A percentile compares a stretch with the other conserved stretches of the same genome.
phyloP scores from a whole-genome alignment of 2,329 filamentous ascomycete genomes.

The Atkinsonella hypoxylon region DNA sequence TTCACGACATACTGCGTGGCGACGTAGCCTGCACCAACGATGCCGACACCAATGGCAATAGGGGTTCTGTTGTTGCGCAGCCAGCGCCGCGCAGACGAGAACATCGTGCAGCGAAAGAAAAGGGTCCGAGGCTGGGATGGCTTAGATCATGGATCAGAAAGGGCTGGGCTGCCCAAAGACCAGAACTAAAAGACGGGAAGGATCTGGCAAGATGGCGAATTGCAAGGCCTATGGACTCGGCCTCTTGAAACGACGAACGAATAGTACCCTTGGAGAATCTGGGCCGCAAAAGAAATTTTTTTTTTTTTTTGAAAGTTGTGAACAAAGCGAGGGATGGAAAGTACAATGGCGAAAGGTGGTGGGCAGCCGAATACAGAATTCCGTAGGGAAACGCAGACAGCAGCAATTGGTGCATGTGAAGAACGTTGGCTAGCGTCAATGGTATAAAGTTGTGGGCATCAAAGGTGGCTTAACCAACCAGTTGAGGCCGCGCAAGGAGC shows the following conservation, averaged over 20 bases:
- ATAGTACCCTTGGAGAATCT: neutral
- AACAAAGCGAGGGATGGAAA: neutral
- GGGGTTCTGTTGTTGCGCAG: conserved; percentile 82
- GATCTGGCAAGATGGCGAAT: neutral
- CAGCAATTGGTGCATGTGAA: neutral
- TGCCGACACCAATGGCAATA: conserved; percentile 75
- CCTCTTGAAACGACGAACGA: neutral
- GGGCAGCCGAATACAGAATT: too few species aligned
- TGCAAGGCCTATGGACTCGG: neutral
- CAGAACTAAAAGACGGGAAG: neutral
- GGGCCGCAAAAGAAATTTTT: neutral
- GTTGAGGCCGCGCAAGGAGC: too few species aligned
- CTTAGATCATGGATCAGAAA: conserved; percentile 1
- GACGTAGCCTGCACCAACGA: conserved; percentile 82
- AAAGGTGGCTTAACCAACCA: too few species aligned
- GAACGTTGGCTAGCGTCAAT: neutral
- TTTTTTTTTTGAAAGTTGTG: too few species aligned
- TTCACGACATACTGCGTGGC: conserved; percentile 84
- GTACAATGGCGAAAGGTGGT: neutral
- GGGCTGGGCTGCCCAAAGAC: neutral
- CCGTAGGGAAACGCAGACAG: neutral
- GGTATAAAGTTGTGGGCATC: too few species aligned
- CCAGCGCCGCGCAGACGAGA: conserved; percentile 73
- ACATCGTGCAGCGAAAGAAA: conserved; percentile 29
- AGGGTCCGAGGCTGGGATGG: neutral